Conservation (phyloP, 148 eudicot genomes). For the Nepenthes gracilis region DNA sequence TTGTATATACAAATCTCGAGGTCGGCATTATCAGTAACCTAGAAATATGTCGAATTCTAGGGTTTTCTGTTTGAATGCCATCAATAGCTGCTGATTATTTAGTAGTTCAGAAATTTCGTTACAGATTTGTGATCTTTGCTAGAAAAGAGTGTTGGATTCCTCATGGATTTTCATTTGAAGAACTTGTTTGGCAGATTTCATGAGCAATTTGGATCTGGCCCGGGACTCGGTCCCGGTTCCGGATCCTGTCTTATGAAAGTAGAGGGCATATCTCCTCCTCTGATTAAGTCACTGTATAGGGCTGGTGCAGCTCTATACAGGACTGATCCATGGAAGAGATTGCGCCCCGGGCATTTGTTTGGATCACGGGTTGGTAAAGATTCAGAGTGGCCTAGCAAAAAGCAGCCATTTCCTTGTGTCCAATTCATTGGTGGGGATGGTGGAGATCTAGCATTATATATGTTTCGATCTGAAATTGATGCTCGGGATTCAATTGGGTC, state of each 20-base stretch:
- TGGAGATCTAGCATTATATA: slow-evolving; percentile 48
- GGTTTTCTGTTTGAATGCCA: not conserved
- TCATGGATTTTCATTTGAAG: slow-evolving; percentile 58
- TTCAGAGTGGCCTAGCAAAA: slow-evolving; percentile 42
- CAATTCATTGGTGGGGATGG: slow-evolving; percentile 59
- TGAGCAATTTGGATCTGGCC: slow-evolving; percentile 67
- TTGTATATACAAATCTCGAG: too few species aligned
- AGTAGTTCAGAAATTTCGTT: not conserved
- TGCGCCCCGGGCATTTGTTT: slow-evolving; percentile 43
- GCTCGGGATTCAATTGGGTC: slow-evolving; percentile 31
- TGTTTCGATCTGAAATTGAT: slow-evolving; percentile 44
- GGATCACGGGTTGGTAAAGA: slow-evolving; percentile 48
- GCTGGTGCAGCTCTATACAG: slow-evolving; percentile 54
- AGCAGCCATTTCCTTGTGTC: slow-evolving; percentile 48
- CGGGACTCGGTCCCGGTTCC: slow-evolving; percentile 65
- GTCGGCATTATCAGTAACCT: too few species aligned
- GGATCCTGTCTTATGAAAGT: slow-evolving; percentile 44
- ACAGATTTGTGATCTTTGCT: not conserved
- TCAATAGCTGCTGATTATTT: not conserved
- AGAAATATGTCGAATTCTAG: too few species aligned
- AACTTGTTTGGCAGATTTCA: slow-evolving; percentile 41
- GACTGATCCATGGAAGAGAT: slow-evolving; percentile 58
- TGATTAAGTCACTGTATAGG: slow-evolving; percentile 46
- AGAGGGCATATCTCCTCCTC: slow-evolving; percentile 30
- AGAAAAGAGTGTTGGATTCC: not conserved